Base-by-base conservation (phyloP, 257 asterid genomes). In the Lavandula angustifolia region DNA sequence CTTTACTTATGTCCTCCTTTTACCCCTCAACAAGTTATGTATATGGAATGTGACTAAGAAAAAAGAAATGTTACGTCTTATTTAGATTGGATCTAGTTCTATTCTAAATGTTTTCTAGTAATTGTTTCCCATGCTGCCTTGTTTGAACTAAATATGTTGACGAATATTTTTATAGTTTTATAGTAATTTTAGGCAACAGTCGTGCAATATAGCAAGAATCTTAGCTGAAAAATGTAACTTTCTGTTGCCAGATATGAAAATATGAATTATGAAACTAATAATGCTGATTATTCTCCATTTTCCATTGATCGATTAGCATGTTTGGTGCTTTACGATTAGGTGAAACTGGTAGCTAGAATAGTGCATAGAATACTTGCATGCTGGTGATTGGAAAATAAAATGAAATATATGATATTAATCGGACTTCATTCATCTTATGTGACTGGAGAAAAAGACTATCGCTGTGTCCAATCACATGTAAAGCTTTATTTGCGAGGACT, bases 61-160 rank as follows among this genome's bases (percentile, higher is more conserved):
- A 52, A 57, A 33, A 31, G 68, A 64, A 63, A 47, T 54, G 60
- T 50, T 29, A 54, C 42, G 12, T 14, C 48, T 29, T 56, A 7
- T 35, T 68, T 68, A 68, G 65, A 56, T 62, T 67, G 74, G 81
- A 78, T 81, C 82, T 68, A 34, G 75, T 63, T 50, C 49, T 56
- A 18, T 61, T 44, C 51, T 57, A 33, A 33, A 29, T 57, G 55
- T 43, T 56, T 59, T 34, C 56, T 48, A 33, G 8, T 67, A 46
- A 34, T 67, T 69, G 60, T 14, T 38, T 11, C 33, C 14, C 37
- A 13, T 11, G 17, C 41, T 67, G 67, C n/a, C 18, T 37, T 49
- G 63, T 37, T 38, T 66, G 65, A 34, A 53, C 57, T 66, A 34
- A 41, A 38, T 22, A 44, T 62, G 61, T 55, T 41, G 43, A 37